phyloP scores from a whole-genome alignment of 139 green algal genomes.

The Limnomonas spitsbergensis region DNA sequence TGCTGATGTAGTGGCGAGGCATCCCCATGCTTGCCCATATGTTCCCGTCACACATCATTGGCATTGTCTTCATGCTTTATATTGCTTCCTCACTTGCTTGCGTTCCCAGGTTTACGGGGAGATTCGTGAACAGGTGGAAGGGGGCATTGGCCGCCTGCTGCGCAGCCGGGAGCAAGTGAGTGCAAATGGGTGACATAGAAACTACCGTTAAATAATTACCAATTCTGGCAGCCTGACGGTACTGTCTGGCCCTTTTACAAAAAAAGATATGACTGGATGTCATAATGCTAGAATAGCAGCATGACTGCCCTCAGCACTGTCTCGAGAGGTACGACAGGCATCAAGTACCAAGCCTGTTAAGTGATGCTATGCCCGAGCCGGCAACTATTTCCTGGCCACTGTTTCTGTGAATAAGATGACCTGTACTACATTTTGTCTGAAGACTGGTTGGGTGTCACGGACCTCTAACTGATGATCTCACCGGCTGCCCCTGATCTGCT shows the following conservation, averaged over 20 bases:
- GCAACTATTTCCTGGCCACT: too few species aligned
- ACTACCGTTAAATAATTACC: not conserved
- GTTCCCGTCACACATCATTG: not conserved
- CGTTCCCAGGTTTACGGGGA: slow-evolving; percentile 51
- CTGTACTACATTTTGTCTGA: too few species aligned
- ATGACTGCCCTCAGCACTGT: slow-evolving; percentile 3
- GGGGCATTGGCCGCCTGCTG: slow-evolving; percentile 72
- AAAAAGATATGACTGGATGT: too few species aligned
- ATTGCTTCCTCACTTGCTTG: too few species aligned
- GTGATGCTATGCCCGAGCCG: too few species aligned
- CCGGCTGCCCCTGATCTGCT: not conserved
- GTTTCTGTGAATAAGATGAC: too few species aligned
- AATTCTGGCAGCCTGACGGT: not conserved
- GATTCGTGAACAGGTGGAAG: slow-evolving; percentile 61
- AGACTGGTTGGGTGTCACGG: too few species aligned
- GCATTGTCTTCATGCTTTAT: too few species aligned
- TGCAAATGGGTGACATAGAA: not conserved
- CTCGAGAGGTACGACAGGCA: not conserved
- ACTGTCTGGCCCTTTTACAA: not conserved
- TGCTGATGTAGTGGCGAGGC: not conserved
- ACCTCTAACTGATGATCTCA: not conserved
- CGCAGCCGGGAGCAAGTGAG: slow-evolving; percentile 41
- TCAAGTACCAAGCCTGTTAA: too few species aligned
- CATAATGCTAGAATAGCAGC: too few species aligned
- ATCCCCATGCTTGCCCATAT: not conserved